Conservation (phyloP, 306 rosid genomes). For the Amphicarpaea edgeworthii region DNA sequence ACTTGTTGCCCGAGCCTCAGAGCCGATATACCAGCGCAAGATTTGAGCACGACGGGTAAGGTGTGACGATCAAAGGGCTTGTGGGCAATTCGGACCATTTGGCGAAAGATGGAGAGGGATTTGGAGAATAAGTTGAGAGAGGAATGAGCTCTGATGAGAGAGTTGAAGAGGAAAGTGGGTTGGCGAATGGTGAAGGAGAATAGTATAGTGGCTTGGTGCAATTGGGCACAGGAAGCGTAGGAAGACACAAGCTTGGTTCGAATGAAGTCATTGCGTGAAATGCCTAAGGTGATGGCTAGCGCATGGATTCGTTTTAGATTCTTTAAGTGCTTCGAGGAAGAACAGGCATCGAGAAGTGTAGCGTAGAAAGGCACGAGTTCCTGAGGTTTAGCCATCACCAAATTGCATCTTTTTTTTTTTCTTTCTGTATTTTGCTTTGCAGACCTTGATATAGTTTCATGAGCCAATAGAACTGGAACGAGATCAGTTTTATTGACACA, state of each 20-base stretch:
- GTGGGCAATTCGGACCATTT: slow-evolving; percentile 45
- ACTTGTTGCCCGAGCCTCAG: slow-evolving; percentile 62
- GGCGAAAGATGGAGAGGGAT: slow-evolving; percentile 63
- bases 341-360: slow-evolving; percentile 54
- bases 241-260: slow-evolving; percentile 62
- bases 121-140: slow-evolving; percentile 57
- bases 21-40: slow-evolving; percentile 63
- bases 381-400: slow-evolving; percentile 33
- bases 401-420: no score
- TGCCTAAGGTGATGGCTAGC: slow-evolving; percentile 43
- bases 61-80: slow-evolving; percentile 62
- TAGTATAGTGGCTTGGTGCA: slow-evolving; percentile 58
- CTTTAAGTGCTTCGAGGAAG: slow-evolving; percentile 52
- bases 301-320: slow-evolving; percentile 64
- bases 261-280: slow-evolving; percentile 64
- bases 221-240: slow-evolving; percentile 68
- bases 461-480: no score
- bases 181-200: slow-evolving; percentile 66
- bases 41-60: slow-evolving; percentile 64
- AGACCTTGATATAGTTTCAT: no score
- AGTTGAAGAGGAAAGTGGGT: slow-evolving; percentile 74
- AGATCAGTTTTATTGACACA: no score
- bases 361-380: slow-evolving; percentile 53
- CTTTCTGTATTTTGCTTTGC: no score
- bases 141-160: slow-evolving; percentile 66